phyloP scores from a whole-genome alignment of 768 basidiomycete genomes.

The Panaeolus papilionaceus region DNA sequence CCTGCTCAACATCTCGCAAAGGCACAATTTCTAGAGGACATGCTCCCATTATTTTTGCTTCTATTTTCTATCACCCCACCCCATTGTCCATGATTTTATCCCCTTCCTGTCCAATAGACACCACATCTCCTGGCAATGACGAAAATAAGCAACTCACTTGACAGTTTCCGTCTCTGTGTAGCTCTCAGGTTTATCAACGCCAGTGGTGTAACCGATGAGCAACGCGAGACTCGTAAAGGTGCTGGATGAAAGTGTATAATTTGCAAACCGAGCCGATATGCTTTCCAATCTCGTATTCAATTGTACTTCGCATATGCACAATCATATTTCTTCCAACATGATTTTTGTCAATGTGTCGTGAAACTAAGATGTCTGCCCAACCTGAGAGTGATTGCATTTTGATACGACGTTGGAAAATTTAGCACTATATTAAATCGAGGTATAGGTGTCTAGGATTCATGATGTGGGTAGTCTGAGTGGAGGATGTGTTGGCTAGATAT shows the following conservation, averaged over 20 bases:
- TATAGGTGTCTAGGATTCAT: not conserved
- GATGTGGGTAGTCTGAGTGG: not conserved
- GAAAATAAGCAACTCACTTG: conserved; percentile 12
- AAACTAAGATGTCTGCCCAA: too few species aligned
- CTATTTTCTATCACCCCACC: too few species aligned
- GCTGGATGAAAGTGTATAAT: conserved; percentile 14
- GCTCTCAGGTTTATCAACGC: not conserved
- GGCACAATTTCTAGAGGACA: too few species aligned
- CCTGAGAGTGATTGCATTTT: too few species aligned
- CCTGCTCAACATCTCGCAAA: too few species aligned
- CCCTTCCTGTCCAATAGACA: not conserved
- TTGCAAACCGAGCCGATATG: conserved; percentile 5
- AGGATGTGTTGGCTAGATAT: not conserved
- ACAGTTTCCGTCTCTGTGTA: not conserved
- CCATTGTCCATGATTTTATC: not conserved
- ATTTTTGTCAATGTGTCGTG: too few species aligned
- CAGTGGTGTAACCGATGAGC: not conserved
- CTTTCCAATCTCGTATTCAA: not conserved
- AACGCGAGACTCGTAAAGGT: not conserved
- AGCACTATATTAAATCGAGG: too few species aligned
- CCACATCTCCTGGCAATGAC: not conserved
- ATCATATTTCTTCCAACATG: too few species aligned
- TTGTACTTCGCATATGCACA: too few species aligned
- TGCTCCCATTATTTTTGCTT: too few species aligned
- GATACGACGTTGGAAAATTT: too few species aligned